Conservation (phyloP, 306 rosid genomes). For the Corylus americana region DNA sequence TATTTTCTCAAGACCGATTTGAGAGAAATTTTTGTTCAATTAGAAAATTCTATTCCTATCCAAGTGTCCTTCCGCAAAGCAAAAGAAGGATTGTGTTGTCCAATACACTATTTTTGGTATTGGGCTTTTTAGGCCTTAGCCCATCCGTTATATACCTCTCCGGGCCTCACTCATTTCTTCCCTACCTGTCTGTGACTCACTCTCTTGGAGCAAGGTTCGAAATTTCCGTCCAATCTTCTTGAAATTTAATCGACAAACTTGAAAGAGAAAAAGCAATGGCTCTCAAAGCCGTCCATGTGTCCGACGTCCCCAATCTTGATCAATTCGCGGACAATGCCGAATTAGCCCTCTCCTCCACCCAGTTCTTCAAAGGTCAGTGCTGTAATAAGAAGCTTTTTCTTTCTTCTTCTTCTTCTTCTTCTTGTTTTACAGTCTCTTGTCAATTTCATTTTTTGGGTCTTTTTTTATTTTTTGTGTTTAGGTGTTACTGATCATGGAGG, state of each 20-base stretch:
- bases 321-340: constrained; percentile 36
- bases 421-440: background rate
- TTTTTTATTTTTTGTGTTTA: background rate
- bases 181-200: background rate
- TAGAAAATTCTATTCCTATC: no score
- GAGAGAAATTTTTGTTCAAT: no score
- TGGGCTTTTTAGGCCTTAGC: background rate
- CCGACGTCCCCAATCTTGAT: constrained; percentile 52
- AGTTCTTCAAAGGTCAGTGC: constrained; percentile 20
- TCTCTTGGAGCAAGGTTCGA: background rate
- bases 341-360: constrained; percentile 13
- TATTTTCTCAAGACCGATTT: no score
- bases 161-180: no score
- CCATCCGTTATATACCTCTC: background rate
- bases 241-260: background rate
- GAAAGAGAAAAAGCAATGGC: constrained; percentile 25
- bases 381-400: background rate
- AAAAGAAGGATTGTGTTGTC: no score
- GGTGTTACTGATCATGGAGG: background rate
- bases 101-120: background rate
- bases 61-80: no score
- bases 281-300: constrained; percentile 52
- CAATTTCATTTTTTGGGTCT: background rate
- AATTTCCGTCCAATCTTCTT: background rate
- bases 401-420: background rate